Evolutionary conservation across 2,329 filamentous ascomycete genomes (phyloP).

Genomic region (Xylaria sp.): DNA sequence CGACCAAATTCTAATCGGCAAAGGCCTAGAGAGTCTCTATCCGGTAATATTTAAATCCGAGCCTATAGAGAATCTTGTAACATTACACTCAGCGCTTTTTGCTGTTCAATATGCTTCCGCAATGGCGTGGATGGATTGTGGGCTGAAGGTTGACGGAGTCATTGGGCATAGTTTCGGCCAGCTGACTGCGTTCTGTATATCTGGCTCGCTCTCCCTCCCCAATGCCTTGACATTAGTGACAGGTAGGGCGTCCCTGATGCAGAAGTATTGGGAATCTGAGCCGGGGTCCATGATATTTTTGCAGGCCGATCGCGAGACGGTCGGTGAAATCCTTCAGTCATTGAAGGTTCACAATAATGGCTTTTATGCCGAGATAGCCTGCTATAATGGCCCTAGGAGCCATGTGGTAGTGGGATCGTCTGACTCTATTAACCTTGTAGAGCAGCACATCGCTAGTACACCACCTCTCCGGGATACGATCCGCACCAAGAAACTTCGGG

Average conservation of each 20-base stretch:
- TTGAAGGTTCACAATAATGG: background rate
- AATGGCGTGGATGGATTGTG: conserved; percentile 50
- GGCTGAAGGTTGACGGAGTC: conserved; percentile 43
- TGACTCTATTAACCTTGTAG: conserved; percentile 11
- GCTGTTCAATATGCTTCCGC: conserved; percentile 52
- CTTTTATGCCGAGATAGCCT: conserved; percentile 30
- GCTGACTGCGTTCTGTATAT: conserved; percentile 52
- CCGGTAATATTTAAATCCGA: conserved; percentile 45
- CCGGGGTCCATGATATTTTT: conserved; percentile 26
- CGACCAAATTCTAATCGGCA: conserved; percentile 16
- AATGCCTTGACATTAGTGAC: conserved; percentile 48
- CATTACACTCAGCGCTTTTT: conserved; percentile 53
- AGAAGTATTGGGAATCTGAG: conserved; percentile 32
- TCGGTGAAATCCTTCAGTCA: conserved; percentile 11
- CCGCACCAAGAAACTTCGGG: conserved; percentile 20
- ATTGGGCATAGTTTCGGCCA: conserved; percentile 56
- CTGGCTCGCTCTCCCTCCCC: conserved; percentile 46
- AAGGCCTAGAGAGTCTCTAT: conserved; percentile 42
- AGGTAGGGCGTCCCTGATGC: conserved; percentile 43
- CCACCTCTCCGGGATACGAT: conserved; percentile 3
- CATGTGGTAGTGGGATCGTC: conserved; percentile 26
- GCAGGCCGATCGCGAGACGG: conserved; percentile 10
- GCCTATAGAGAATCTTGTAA: conserved; percentile 40
- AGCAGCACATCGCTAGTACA: conserved; percentile 8
- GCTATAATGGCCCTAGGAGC: conserved; percentile 28